A percentile compares a stretch with the other conserved stretches of the same genome.
These are phyloP conservation scores for Hyaloscypha variabilis DNA, from an alignment of 495 filamentous ascomycete species.

Conservation along the genomic window DNA sequence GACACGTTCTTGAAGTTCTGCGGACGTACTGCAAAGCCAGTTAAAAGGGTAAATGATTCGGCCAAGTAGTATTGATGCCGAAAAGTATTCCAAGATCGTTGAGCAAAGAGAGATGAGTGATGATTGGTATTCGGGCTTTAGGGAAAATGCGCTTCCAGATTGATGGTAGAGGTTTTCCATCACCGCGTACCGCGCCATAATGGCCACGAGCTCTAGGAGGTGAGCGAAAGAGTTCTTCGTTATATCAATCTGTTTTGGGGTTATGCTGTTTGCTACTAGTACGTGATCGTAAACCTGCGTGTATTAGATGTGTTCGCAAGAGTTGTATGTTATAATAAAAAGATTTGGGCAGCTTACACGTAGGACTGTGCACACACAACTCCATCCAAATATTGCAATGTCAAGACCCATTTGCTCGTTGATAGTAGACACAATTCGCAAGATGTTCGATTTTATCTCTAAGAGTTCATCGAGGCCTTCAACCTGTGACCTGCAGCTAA, in stretches of 20 bases:
- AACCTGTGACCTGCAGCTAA: background rate
- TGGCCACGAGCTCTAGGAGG: slow-evolving; percentile 8
- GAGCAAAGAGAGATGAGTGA: slow-evolving; percentile 13
- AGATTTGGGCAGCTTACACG: slow-evolving; percentile 1
- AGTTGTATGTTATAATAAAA: background rate
- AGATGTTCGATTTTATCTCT: background rate
- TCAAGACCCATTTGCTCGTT: slow-evolving; percentile 14
- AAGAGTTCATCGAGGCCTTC: background rate
- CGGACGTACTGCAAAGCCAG: background rate
- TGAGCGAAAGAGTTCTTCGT: slow-evolving; percentile 64
- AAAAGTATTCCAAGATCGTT: slow-evolving; percentile 16
- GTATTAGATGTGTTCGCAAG: background rate
- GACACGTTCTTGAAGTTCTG: background rate
- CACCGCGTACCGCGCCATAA: slow-evolving; percentile 26
- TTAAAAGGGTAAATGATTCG: background rate
- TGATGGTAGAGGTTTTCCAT: slow-evolving; percentile 28
- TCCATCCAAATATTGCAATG: slow-evolving; percentile 12
- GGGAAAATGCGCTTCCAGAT: slow-evolving; percentile 10
- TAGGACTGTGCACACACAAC: slow-evolving; percentile 5
- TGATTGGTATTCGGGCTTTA: slow-evolving; percentile 17
- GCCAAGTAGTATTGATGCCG: background rate
- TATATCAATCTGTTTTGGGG: slow-evolving; percentile 53
- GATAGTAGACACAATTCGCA: slow-evolving; percentile 9
- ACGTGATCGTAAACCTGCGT: background rate
- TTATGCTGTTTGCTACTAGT: background rate